A percentile compares a stretch with the other conserved stretches of the same genome.
Conservation (phyloP, 257 asterid genomes). For the Fraxinus americana region DNA sequence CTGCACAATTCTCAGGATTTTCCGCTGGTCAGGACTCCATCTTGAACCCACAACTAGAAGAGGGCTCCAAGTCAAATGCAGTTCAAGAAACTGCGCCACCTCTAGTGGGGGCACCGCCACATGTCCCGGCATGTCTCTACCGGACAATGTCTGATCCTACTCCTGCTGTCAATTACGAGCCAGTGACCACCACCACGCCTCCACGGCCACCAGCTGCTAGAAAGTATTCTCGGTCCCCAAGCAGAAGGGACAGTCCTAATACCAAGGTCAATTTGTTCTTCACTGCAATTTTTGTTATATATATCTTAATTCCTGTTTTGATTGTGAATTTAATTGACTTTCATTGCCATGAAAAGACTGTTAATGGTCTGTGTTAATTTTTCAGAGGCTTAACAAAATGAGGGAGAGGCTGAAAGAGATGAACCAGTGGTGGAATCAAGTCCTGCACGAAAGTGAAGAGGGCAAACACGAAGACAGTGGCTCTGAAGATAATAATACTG, state of each 20-base stretch:
- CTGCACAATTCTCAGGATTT: background rate
- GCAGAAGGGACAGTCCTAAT: constrained; percentile 35
- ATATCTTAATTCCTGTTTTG: background rate
- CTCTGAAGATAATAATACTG: constrained; percentile 11
- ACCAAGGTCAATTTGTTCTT: constrained; percentile 26
- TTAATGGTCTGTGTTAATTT: background rate
- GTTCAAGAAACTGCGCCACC: background rate
- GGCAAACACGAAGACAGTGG: constrained; percentile 13
- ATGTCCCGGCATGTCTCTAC: constrained; percentile 11
- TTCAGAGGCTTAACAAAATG: constrained; percentile 51
- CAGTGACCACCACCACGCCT: constrained; percentile 32
- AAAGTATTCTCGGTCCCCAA: constrained; percentile 26
- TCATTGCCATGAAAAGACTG: background rate
- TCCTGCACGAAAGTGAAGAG: constrained; percentile 31
- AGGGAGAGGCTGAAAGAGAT: constrained; percentile 40
- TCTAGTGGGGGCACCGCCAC: constrained; percentile 1
- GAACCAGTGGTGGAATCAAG: constrained; percentile 46
- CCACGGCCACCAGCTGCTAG: constrained; percentile 29
- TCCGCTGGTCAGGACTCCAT: background rate
- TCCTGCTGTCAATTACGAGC: constrained; percentile 17
- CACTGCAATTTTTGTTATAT: background rate
- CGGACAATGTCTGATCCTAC: constrained; percentile 39
- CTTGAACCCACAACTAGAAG: constrained; percentile 18
- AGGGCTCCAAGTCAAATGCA: constrained; percentile 8
- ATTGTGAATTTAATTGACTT: background rate